Base-by-base conservation (phyloP, 2,329 filamentous ascomycete species). In the Westerdykella sp. region DNA sequence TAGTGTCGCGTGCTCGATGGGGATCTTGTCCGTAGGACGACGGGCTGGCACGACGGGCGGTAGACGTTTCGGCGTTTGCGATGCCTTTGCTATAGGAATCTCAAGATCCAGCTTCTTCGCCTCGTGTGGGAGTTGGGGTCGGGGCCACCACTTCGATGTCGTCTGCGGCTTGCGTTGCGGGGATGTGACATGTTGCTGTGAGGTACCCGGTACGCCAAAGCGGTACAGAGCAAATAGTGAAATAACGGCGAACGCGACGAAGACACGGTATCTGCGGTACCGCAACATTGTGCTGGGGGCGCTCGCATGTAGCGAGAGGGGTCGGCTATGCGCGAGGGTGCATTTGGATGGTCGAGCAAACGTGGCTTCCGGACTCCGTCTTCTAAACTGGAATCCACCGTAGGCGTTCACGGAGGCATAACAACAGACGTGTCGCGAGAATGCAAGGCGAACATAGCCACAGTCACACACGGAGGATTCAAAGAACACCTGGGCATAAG, bases 231-330 rank as follows among this genome's bases (percentile, higher is more conserved):
- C 69, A 47, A 83, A 69, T 39, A 80, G 64, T 39, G 79, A 63
- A 44, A 81, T 60, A 48, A 77, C 64, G 42, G 79, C 74, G 53
- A 75, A 75, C 47, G 79, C 59, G 28, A 79, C 62, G 48, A 83
- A 80, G 44, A 81, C 70, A 46, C 81, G 76, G 57, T 83, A 83
- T 59, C 80, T 73, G 54, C 82, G 68, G 49, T 77, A 72, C 40
- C 81, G 77, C 45, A 78, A 64, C 75, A 84, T 80, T 55, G 43
- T 45, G 45, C 21, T 41, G 12, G 41, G 39, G 39, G 44, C 36
- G 31, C 25, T 28, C 25, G 25, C 25, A 28, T 28, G 25, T 28
- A 28, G 25, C 25, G 25, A 28, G 25, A 46, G 22, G 37, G 37
- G 32, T 40, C 32, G 13, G 30, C 25, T 39, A 39, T 34, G 25